Percentiles rank a stretch among this genome's conserved stretches.
phyloP scores from a whole-genome alignment of 2,329 filamentous ascomycete genomes.

The Pyrenophora teres region DNA sequence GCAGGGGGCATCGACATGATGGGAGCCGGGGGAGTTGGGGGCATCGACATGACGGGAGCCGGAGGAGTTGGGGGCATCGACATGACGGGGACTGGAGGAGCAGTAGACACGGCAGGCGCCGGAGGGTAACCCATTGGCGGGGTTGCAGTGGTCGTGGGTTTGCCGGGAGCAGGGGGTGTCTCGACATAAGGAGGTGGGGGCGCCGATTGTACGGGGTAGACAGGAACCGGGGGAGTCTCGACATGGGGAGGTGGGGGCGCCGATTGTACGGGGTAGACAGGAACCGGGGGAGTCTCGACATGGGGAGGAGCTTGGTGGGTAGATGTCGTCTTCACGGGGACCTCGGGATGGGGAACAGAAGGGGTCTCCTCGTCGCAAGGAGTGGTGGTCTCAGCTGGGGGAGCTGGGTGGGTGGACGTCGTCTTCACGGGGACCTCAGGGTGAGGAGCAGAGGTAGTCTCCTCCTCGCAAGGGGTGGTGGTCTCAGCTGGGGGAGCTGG shows the following conservation, averaged over 20 bases:
- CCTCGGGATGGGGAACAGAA: not conserved
- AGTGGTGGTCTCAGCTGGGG: too few relatives aligned
- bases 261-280: not conserved
- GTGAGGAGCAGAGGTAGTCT: not conserved
- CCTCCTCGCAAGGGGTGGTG: not conserved
- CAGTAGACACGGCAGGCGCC: not conserved
- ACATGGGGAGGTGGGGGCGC: not conserved
- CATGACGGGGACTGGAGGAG: too few relatives aligned
- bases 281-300: not conserved
- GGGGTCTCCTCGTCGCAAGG: not conserved
- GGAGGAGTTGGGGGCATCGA: not conserved
- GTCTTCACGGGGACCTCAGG: too few relatives aligned
- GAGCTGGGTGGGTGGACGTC: too few relatives aligned
- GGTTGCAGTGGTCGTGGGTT: too few relatives aligned
- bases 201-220: not conserved
- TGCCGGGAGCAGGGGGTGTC: not conserved
- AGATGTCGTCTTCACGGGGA: not conserved
- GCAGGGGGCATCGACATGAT: too few relatives aligned
- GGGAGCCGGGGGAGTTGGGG: not conserved
- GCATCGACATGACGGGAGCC: not conserved
- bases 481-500: too few relatives aligned
- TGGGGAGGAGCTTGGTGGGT: not conserved
- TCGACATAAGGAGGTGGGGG: not conserved
- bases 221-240: not conserved
- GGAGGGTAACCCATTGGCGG: too few relatives aligned